Evolutionary conservation across 2,329 filamentous ascomycete genomes (phyloP), one percentile per base, ranked within the genome.

Genomic region (Endothia cerciana): DNA sequence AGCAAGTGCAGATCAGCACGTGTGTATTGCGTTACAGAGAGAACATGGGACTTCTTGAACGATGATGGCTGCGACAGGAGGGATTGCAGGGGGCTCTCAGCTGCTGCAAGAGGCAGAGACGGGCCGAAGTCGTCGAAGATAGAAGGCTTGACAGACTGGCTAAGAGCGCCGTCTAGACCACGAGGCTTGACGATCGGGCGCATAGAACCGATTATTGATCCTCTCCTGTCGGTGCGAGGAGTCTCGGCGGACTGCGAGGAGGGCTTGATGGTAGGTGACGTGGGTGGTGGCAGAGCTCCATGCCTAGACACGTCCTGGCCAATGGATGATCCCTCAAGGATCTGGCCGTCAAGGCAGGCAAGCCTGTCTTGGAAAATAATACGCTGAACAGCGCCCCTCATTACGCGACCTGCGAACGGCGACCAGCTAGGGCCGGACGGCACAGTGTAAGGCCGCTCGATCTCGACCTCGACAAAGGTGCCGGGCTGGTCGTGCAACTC

Each of bases 11-110:
- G 85, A 74, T 99, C 94, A 22, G 91, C 85, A 57, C 94, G 90
- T 59, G 84, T 89, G 82, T 97, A 97, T 76, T 97, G 91, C 75
- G 91, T 91, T 71, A 99, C 95, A 0, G 94, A 97, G 58, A 97
- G 83, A 57, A 99, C 91, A 74, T 97, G 92, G 70, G 92, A 88
- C 73, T 92, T 89, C 80, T 94, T 97, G 85, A 98, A 97, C 0
- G 90, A 86, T 2, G 94, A 97, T 63, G 83, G 78, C 72, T 87
- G 88, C 36, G 90, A 85, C 28, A 98, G 83, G 56, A 97, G 84
- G 68, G 92, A 86, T 59, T 87, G 83, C 40, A 98, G 80, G 5
- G 88, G 86, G 41, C 89, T 83, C 65, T 84, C 83, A 25, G 85
- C 78, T 28, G 83, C 80, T 63, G 85, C 82, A 63, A 82, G 72